A percentile compares a stretch with the other conserved stretches of the same genome.
phyloP scores from a whole-genome alignment of 2,329 filamentous ascomycete species.

The Herpotrichia juniperi region DNA sequence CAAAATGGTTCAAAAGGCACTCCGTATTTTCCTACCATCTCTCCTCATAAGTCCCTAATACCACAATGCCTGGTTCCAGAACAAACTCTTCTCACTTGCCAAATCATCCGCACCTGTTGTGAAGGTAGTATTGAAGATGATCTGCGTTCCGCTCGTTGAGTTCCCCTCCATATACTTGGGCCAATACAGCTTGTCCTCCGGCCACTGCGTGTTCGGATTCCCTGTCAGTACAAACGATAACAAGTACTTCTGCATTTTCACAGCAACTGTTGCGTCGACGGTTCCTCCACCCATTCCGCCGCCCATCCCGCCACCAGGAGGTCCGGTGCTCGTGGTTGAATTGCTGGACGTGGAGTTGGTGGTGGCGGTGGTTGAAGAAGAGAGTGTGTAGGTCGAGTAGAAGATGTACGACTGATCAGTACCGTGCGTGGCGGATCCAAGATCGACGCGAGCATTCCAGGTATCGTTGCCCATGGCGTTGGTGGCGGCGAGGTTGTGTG shows the following conservation, averaged over 20 bases:
- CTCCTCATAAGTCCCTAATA: background rate
- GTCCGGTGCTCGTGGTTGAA: too few species aligned
- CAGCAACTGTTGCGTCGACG: background rate
- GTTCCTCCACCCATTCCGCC: background rate
- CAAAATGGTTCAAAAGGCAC: too few species aligned
- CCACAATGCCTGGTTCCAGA: constrained; percentile 1
- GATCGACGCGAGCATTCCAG: background rate
- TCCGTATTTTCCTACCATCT: too few species aligned
- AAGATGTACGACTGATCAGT: constrained; percentile 1
- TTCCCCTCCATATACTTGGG: constrained; percentile 1
- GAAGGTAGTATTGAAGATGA: background rate
- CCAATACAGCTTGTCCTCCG: constrained; percentile 2
- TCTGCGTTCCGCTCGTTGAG: constrained; percentile 1
- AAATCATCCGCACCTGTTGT: background rate
- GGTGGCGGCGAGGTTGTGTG: constrained; percentile 2
- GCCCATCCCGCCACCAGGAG: background rate
- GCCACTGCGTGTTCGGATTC: background rate
- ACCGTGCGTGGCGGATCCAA: background rate
- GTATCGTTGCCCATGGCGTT: constrained; percentile 4
- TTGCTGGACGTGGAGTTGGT: too few species aligned
- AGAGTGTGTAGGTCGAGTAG: constrained; percentile 1
- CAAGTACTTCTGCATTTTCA: constrained; percentile 2
- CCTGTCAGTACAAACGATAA: background rate
- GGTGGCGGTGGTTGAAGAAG: background rate
- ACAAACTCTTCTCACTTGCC: constrained; percentile 3